A percentile compares a stretch with the other conserved stretches of the same genome.
Evolutionary conservation across 2,329 filamentous ascomycete genomes (phyloP).

Genomic region (Botrytis sinoallii): DNA sequence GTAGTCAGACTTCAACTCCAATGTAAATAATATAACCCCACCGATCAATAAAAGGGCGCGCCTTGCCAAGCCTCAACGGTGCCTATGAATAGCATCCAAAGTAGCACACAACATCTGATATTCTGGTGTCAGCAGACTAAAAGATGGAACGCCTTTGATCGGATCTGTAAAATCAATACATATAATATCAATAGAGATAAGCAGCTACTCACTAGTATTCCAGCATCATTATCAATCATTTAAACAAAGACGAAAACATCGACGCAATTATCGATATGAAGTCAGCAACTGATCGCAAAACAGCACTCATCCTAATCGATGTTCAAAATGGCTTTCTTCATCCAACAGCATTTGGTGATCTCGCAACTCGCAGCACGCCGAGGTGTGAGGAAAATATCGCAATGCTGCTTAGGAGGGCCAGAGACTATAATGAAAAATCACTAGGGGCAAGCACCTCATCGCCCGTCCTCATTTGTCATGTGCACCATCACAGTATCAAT

Average conservation of each 20-base stretch:
- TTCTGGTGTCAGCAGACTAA: neutral
- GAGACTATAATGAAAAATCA: neutral
- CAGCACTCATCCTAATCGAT: conserved; percentile 8
- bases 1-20: neutral
- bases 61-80: neutral
- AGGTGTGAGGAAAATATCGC: conserved; percentile 1
- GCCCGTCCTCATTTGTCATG: neutral
- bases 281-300: neutral
- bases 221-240: neutral
- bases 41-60: neutral
- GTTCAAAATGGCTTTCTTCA: neutral
- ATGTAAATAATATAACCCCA: neutral
- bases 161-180: neutral
- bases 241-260: neutral
- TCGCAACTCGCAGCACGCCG: conserved; percentile 1
- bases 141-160: neutral
- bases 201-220: neutral
- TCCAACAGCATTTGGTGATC: conserved; percentile 4
- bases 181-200: neutral
- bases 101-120: neutral
- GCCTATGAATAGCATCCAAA: neutral
- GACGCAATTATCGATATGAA: neutral
- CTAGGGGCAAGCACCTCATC: neutral
- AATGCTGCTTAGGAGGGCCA: neutral
- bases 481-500: conserved; percentile 5